Base-by-base conservation (phyloP, 805 yeast genomes). In the Pichia exigua region DNA sequence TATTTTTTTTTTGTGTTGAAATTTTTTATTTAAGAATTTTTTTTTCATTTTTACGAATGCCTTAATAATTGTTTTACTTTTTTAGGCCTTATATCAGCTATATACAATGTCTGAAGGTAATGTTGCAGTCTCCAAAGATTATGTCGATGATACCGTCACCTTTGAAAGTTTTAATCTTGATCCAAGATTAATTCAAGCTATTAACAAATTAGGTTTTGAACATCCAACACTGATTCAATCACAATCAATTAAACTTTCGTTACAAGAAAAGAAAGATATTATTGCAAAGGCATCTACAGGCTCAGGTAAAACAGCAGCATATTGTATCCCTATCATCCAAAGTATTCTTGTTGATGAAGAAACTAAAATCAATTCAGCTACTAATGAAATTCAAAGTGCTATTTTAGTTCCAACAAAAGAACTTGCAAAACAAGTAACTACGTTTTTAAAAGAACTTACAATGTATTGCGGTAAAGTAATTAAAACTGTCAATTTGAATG, bases 241-340 rank as follows among this genome's bases (percentile, higher is more conserved):
- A 10, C 83, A 83, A 63, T 86, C 96, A n/a, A 88, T 94, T 54
- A 96, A 95, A 43, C 71, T 94, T 47, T 97, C 99, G 1, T 70
- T 94, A 49, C 86, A 88, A 57, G 94, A 92, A 59, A 87, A 85
- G 64, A 84, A 90, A 71, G 97, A 92, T 65, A 85, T 92, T 57
- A 85, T 92, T 45, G 97, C 97, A 40, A 83, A 87, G 64, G 97
- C 98, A 8, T 82, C 88, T 26, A 92, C 99, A 0, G 99, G 99
- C 4, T 86, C 96, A 10, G 98, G 98, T 57, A 92, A 92, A 68
- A 92, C 98, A 0, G 87, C 88, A 12, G 95, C 97, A 1, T 92
- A 92, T 65, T 70, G 85, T 56, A 77, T 92, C 46, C 99, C 99
- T 8, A 83, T 94, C 18, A 67, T 94, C 42, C 95, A 94, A 66